Conservation (phyloP, 164 flowering plant species). For the Annona squamosa region DNA sequence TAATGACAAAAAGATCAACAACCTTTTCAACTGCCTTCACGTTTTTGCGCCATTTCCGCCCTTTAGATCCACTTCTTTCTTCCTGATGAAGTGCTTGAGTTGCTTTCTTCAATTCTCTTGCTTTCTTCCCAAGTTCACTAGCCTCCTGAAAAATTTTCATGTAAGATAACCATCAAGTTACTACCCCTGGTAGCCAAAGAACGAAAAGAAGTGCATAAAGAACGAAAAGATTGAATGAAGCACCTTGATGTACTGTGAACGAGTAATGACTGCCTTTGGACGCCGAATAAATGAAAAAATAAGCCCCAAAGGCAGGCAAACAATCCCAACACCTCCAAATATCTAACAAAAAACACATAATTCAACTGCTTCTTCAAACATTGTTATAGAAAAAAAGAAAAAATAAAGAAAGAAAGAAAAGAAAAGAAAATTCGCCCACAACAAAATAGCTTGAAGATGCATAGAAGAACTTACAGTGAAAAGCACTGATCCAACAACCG, state of each 20-base stretch:
- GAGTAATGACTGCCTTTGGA: constrained; percentile 95
- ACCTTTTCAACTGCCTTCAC: constrained; percentile 96
- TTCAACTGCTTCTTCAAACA: background rate
- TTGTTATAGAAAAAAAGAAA: background rate
- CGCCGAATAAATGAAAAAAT: constrained; percentile 83
- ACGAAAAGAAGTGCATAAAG: background rate
- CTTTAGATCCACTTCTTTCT: constrained; percentile 87
- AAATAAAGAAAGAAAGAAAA: background rate
- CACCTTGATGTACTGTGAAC: constrained; percentile 98
- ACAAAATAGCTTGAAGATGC: background rate
- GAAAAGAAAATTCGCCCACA: background rate
- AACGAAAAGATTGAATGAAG: background rate
- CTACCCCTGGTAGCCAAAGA: background rate
- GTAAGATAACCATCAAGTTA: constrained; percentile 9
- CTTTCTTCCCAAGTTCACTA: constrained; percentile 89
- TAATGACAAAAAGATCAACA: background rate
- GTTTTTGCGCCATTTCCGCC: constrained; percentile 97
- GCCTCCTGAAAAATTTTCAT: constrained; percentile 60
- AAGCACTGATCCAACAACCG: constrained; percentile 92
- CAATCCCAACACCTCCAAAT: constrained; percentile 97
- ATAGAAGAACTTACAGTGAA: constrained; percentile 50
- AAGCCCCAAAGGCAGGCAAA: constrained; percentile 85
- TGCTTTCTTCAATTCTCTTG: constrained; percentile 87
- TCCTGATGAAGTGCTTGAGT: constrained; percentile 95
- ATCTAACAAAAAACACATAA: constrained; percentile 34